A percentile compares a stretch with the other conserved stretches of the same genome.
Conservation (phyloP, 257 asterid genomes). For the Penstemon barbatus region DNA sequence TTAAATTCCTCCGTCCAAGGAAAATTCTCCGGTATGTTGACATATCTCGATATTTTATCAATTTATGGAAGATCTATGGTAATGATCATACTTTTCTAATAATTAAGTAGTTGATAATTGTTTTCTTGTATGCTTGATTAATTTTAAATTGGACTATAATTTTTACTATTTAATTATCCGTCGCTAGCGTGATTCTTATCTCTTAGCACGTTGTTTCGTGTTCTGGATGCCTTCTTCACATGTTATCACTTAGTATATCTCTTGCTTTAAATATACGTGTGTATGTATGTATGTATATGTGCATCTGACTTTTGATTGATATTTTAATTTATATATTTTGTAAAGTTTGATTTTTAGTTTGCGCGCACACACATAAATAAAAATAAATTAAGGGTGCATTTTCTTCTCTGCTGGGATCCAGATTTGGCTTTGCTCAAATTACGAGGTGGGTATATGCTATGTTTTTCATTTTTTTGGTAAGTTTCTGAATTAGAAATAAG, state of each 20-base stretch:
- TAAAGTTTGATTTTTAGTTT: conserved; percentile 29
- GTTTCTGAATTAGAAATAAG: conserved; percentile 14
- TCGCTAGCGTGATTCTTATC: background rate
- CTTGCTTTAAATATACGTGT: background rate
- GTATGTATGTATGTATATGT: conserved; percentile 26
- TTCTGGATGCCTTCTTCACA: background rate
- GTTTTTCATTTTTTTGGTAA: conserved; percentile 29
- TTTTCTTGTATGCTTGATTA: background rate
- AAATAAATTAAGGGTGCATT: conserved; percentile 32
- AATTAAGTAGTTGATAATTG: background rate
- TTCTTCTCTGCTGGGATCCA: conserved; percentile 42
- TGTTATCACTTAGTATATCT: no score
- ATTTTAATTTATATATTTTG: conserved; percentile 19
- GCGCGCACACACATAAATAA: background rate
- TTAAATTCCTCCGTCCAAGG: background rate
- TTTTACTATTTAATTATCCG: background rate
- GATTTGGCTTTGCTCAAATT: conserved; percentile 39
- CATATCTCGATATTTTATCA: conserved; percentile 12
- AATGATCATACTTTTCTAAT: background rate
- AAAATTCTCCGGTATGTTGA: conserved; percentile 32
- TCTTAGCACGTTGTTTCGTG: background rate
- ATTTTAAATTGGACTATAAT: background rate
- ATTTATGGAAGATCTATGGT: background rate
- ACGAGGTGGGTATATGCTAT: conserved; percentile 38
- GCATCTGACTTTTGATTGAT: conserved; percentile 37